Percentiles rank a stretch among this genome's conserved stretches.
These are phyloP conservation scores for Macrolepiota albuminosa DNA, from an alignment of 768 basidiomycete species.

Conservation along the genomic window DNA sequence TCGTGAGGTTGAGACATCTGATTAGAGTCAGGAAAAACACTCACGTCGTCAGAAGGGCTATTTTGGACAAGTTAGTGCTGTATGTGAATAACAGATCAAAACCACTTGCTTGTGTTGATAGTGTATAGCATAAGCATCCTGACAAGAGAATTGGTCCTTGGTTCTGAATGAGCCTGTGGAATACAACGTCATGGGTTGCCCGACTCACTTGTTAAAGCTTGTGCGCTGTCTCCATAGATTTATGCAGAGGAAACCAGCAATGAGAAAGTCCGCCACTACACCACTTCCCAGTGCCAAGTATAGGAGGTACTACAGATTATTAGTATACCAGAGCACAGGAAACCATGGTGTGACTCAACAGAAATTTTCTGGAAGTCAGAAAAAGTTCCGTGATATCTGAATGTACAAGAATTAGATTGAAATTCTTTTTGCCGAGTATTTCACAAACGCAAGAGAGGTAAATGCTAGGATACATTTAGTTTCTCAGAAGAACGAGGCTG, in stretches of 20 bases:
- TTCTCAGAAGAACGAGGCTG: background rate
- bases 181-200: background rate
- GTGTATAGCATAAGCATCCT: slow-evolving; percentile 40
- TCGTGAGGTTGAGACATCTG: background rate
- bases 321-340: background rate
- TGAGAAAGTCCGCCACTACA: slow-evolving; percentile 35
- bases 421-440: background rate
- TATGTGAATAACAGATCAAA: too few relatives aligned
- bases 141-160: slow-evolving; percentile 42
- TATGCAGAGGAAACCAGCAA: slow-evolving; percentile 31
- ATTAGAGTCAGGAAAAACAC: background rate
- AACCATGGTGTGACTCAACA: background rate
- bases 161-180: background rate
- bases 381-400: slow-evolving; percentile 5
- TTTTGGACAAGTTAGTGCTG: background rate
- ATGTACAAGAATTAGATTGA: background rate
- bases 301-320: slow-evolving; percentile 21
- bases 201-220: slow-evolving; percentile 21
- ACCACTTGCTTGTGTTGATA: slow-evolving; percentile 40
- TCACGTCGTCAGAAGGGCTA: slow-evolving; percentile 30
- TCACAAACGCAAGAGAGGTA: slow-evolving; percentile 2
- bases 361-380: slow-evolving; percentile 7
- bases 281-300: slow-evolving; percentile 27
- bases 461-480: slow-evolving; percentile 14
- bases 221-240: slow-evolving; percentile 26